These are phyloP conservation scores for Tolypocladium nubicola DNA, from an alignment of 2,329 filamentous ascomycete genomes.

Conservation along the genomic window DNA sequence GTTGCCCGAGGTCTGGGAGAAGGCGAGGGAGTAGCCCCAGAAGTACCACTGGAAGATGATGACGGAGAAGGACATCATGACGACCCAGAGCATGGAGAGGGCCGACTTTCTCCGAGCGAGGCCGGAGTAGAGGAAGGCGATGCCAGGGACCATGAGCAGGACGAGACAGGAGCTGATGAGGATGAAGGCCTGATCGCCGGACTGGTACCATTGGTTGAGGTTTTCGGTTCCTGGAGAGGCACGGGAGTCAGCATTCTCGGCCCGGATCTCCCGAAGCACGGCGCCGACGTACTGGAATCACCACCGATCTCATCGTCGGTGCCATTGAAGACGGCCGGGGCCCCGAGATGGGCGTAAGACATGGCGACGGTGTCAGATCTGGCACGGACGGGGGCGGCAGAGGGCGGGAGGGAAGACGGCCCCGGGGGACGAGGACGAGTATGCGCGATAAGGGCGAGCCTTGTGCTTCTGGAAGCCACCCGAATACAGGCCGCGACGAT, in stretches of 20 bases:
- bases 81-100: constrained; percentile 92
- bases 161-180: constrained; percentile 86
- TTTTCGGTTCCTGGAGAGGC: constrained; percentile 59
- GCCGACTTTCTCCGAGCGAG: constrained; percentile 96
- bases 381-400: constrained; percentile 3
- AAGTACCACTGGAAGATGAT: constrained; percentile 99
- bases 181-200: constrained; percentile 92
- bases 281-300: constrained; percentile 56
- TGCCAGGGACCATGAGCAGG: constrained; percentile 90
- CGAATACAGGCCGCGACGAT: neutral
- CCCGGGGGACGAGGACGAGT: neutral
- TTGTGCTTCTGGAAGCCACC: neutral
- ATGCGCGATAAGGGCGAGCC: neutral
- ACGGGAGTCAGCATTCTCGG: neutral
- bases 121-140: constrained; percentile 95
- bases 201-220: constrained; percentile 89
- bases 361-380: constrained; percentile 21
- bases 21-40: constrained; percentile 95
- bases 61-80: constrained; percentile 86
- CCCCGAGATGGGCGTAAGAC: constrained; percentile 50
- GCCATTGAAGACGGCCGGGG: constrained; percentile 52
- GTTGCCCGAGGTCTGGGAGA: constrained; percentile 71
- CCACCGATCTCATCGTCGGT: constrained; percentile 57
- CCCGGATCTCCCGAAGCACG: neutral
- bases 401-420: neutral